Percentiles rank a stretch among this genome's conserved stretches.
Conservation (phyloP, 192 early-diverging fungal species). For the Coemansia sp. region DNA sequence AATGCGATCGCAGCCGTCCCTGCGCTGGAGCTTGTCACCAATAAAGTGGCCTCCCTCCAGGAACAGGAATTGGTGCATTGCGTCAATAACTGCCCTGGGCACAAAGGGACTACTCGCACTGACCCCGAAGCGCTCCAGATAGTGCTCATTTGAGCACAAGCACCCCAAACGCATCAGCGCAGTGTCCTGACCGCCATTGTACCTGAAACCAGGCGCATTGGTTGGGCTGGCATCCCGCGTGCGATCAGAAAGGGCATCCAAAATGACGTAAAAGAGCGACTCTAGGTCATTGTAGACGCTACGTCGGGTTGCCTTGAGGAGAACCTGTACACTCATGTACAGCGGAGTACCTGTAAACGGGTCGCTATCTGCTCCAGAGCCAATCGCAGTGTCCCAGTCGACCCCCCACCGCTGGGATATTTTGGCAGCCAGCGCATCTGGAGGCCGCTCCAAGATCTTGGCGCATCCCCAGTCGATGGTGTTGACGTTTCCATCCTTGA, state of each 20-base stretch:
- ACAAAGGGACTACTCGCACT: neutral
- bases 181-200: too few relatives aligned
- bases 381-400: neutral
- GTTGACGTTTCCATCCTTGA: neutral
- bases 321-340: conserved; percentile 14
- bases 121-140: neutral
- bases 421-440: neutral
- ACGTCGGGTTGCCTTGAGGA: neutral
- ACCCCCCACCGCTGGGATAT: neutral
- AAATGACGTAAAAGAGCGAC: neutral
- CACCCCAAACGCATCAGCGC: neutral
- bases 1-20: too few relatives aligned
- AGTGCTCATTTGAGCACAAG: neutral
- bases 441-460: neutral
- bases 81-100: neutral
- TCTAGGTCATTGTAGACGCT: neutral
- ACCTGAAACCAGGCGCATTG: neutral
- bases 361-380: neutral
- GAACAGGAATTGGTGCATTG: neutral
- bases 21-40: neutral
- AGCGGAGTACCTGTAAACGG: neutral
- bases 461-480: conserved; percentile 21
- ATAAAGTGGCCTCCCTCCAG: neutral
- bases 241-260: neutral
- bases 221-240: neutral